These are phyloP conservation scores for Sarocladium brachiariae DNA, from an alignment of 2,329 filamentous ascomycete genomes.

Conservation along the genomic window DNA sequence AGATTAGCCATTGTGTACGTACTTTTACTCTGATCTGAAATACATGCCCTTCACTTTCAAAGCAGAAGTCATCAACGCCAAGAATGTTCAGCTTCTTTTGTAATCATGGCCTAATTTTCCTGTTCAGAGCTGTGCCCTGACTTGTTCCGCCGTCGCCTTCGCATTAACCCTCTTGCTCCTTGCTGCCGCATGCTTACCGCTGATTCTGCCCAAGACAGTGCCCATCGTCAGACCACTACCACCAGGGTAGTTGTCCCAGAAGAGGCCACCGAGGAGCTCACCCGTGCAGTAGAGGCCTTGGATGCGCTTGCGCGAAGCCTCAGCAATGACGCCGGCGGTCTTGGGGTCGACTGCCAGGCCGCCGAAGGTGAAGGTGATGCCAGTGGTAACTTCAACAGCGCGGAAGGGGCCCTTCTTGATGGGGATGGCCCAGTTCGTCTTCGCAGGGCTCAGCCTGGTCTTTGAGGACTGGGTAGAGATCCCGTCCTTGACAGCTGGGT, in stretches of 20 bases:
- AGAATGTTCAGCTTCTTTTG: too few species aligned
- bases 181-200: slow-evolving; percentile 26
- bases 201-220: slow-evolving; percentile 41
- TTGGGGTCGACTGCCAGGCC: slow-evolving; percentile 50
- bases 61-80: too few species aligned
- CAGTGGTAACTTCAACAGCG: slow-evolving; percentile 57
- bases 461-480: slow-evolving; percentile 50
- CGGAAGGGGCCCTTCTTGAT: slow-evolving; percentile 51
- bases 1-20: too few species aligned
- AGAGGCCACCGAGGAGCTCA: slow-evolving; percentile 60
- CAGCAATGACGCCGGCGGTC: slow-evolving; percentile 45
- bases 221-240: slow-evolving; percentile 56
- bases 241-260: slow-evolving; percentile 57
- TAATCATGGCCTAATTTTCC: neutral
- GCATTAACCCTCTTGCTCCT: neutral
- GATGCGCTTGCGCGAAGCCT: slow-evolving; percentile 36
- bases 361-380: slow-evolving; percentile 64
- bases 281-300: slow-evolving; percentile 53
- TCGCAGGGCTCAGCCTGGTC: slow-evolving; percentile 39
- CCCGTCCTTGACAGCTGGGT: slow-evolving; percentile 55
- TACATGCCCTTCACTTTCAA: too few species aligned
- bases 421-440: slow-evolving; percentile 61
- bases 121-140: neutral
- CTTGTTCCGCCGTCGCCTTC: neutral
- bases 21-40: too few species aligned